phyloP scores from a whole-genome alignment of 306 rosid species.

The Chamaecrista fasciculata region DNA sequence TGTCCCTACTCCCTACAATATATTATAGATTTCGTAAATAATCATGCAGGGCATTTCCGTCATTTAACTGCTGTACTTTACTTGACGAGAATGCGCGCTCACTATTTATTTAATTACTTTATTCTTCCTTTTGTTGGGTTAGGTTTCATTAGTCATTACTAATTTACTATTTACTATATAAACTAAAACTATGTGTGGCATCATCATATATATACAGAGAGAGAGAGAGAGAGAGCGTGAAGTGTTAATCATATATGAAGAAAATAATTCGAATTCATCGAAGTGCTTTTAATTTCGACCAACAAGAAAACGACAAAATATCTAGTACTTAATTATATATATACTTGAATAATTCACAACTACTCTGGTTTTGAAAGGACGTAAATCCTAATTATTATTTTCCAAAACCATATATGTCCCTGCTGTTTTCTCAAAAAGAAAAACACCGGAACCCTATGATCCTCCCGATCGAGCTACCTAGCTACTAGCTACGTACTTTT shows the following conservation, averaged over 20 bases:
- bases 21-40: too few relatives aligned
- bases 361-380: conserved; percentile 38
- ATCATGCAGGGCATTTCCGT: background rate
- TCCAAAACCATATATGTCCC: conserved; percentile 46
- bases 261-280: conserved; percentile 4
- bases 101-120: background rate
- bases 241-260: background rate
- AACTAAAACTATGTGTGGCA: too few relatives aligned
- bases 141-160: background rate
- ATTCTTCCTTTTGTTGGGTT: background rate
- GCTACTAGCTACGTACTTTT: too few relatives aligned
- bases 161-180: too few relatives aligned
- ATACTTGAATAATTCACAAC: conserved; percentile 23
- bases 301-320: background rate
- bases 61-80: background rate
- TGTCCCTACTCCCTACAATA: too few relatives aligned
- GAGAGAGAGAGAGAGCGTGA: too few relatives aligned
- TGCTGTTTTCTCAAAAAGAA: conserved; percentile 12
- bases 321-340: conserved; percentile 7
- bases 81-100: background rate
- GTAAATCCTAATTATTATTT: conserved; percentile 32
- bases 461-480: conserved; percentile 36
- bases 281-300: background rate
- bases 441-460: conserved; percentile 31
- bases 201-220: too few relatives aligned